A percentile compares a stretch with the other conserved stretches of the same genome.
phyloP scores from a whole-genome alignment of 345 rosid species.

The Ricinus communis region DNA sequence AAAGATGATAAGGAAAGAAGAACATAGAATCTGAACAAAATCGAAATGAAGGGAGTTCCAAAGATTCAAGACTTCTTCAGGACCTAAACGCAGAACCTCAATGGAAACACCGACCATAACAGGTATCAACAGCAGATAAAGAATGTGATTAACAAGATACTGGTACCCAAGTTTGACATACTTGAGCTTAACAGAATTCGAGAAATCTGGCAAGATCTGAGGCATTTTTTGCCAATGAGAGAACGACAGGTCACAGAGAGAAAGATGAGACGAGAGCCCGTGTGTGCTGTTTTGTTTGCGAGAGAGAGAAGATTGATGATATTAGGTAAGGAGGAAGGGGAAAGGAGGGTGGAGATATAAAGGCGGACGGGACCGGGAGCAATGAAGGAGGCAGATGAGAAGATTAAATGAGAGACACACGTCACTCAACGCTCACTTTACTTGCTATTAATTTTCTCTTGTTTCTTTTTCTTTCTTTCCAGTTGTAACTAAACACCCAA shows the following conservation, averaged over 20 bases:
- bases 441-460: constrained; percentile 14
- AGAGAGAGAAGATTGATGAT: no score
- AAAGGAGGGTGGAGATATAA: constrained; percentile 22
- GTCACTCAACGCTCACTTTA: constrained; percentile 35
- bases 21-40: constrained; percentile 22
- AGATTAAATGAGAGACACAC: constrained; percentile 26
- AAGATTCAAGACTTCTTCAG: constrained; percentile 19
- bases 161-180: constrained; percentile 32
- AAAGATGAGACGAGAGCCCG: background rate
- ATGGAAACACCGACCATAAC: constrained; percentile 14
- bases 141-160: constrained; percentile 32
- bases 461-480: constrained; percentile 4
- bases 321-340: constrained; percentile 3
- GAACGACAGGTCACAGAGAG: no score
- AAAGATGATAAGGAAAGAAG: constrained; percentile 20
- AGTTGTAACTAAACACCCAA: constrained; percentile 12
- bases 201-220: constrained; percentile 28
- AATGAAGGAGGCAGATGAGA: constrained; percentile 36
- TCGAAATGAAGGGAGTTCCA: constrained; percentile 29
- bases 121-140: constrained; percentile 25
- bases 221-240: constrained; percentile 7
- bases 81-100: constrained; percentile 27
- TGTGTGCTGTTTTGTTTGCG: no score
- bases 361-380: constrained; percentile 10
- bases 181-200: constrained; percentile 27